Conservation (phyloP, 345 rosid species). For the Odontarrhena argentea region DNA sequence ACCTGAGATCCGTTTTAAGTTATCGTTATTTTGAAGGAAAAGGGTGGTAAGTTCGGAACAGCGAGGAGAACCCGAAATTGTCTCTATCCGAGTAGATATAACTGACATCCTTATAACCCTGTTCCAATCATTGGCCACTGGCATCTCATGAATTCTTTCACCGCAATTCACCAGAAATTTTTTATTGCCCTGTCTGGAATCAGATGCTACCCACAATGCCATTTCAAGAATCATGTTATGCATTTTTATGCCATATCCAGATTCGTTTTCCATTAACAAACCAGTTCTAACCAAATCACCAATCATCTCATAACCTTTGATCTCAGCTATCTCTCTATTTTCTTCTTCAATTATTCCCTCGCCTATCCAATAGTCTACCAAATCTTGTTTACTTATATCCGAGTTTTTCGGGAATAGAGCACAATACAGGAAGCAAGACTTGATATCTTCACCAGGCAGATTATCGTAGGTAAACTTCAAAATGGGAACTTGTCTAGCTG, state of each 20-base stretch:
- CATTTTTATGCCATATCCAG: constrained; percentile 39
- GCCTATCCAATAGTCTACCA: constrained; percentile 38
- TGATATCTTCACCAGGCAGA: constrained; percentile 10
- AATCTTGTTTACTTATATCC: constrained; percentile 28
- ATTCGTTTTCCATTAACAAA: constrained; percentile 34
- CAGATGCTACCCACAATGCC: constrained; percentile 39
- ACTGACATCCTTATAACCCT: constrained; percentile 15
- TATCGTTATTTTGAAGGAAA: background rate
- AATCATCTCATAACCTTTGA: constrained; percentile 27
- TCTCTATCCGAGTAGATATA: constrained; percentile 3
- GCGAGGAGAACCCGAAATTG: background rate
- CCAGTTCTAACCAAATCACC: constrained; percentile 38
- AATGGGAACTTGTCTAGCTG: background rate
- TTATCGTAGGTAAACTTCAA: constrained; percentile 37
- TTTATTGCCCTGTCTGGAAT: no score
- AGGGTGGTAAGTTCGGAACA: constrained; percentile 7
- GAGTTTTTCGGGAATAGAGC: constrained; percentile 37
- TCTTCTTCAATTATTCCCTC: constrained; percentile 35
- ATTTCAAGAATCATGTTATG: constrained; percentile 45
- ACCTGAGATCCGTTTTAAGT: constrained; percentile 9
- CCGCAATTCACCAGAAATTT: background rate
- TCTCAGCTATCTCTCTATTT: constrained; percentile 29
- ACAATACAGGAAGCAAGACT: constrained; percentile 46
- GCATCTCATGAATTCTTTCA: background rate
- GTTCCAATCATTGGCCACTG: background rate